Conservation (phyloP, 2,329 filamentous ascomycete genomes). For the Chalaropsis thielavioides region DNA sequence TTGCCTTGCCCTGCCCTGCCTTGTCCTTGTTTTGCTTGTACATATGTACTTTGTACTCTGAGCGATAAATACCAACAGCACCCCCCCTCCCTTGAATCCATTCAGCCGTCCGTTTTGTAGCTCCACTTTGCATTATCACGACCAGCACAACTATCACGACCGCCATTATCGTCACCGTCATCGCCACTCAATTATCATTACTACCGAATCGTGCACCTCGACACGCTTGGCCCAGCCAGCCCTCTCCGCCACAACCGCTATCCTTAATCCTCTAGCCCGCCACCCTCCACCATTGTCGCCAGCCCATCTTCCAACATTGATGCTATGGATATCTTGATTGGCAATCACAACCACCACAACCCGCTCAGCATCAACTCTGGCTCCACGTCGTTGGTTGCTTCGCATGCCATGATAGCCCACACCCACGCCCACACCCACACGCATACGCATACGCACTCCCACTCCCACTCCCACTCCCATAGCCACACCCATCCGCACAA, state of each 20-base stretch:
- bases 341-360: slow-evolving; percentile 7
- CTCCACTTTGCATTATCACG: neutral
- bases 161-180: neutral
- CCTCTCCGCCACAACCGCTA: too few relatives aligned
- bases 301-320: neutral
- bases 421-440: slow-evolving; percentile 1
- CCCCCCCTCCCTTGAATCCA: neutral
- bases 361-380: neutral
- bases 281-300: neutral
- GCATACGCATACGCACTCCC: neutral
- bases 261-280: neutral
- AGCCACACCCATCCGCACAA: neutral
- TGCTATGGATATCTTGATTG: slow-evolving; percentile 7
- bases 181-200: neutral
- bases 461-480: slow-evolving; percentile 3
- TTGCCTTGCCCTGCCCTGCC: too few relatives aligned
- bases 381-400: neutral
- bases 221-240: too few relatives aligned
- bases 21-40: neutral
- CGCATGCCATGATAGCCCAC: slow-evolving; percentile 15
- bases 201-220: too few relatives aligned
- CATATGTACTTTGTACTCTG: neutral
- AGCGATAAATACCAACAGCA: neutral
- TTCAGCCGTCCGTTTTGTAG: neutral
- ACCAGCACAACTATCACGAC: neutral